Percentiles rank a stretch among this genome's conserved stretches.
Evolutionary conservation across 2,329 filamentous ascomycete genomes (phyloP).

Genomic region (Talaromyces sp.): DNA sequence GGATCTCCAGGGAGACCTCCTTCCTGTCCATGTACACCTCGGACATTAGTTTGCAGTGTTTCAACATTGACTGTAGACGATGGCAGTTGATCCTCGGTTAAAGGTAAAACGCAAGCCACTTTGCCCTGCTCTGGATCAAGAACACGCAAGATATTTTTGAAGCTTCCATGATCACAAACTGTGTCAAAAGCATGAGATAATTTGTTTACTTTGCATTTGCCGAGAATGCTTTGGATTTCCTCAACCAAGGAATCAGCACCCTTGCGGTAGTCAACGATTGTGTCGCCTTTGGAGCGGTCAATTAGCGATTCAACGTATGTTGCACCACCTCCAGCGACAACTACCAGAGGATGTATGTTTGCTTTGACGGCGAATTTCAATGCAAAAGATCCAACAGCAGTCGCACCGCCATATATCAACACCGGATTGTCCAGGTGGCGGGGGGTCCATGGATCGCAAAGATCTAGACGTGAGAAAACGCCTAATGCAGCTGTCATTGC

Average conservation of each 20-base stretch:
- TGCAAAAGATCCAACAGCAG: conserved; percentile 55
- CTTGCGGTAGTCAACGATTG: conserved; percentile 56
- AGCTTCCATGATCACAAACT: conserved; percentile 49
- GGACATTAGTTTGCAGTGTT: conserved; percentile 33
- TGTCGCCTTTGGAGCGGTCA: conserved; percentile 51
- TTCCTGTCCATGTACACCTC: conserved; percentile 21
- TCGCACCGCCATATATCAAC: conserved; percentile 47
- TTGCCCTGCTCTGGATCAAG: conserved; percentile 27
- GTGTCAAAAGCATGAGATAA: conserved; percentile 55
- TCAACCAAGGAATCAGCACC: conserved; percentile 50
- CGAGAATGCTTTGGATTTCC: conserved; percentile 37
- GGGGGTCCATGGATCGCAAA: conserved; percentile 48
- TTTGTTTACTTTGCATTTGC: conserved; percentile 29
- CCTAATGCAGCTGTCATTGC: conserved; percentile 51
- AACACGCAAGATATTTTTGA: conserved; percentile 41
- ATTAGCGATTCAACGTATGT: conserved; percentile 50
- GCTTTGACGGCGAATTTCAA: conserved; percentile 51
- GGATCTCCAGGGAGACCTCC: conserved; percentile 20
- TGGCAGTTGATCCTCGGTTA: conserved; percentile 27
- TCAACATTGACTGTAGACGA: conserved; percentile 33
- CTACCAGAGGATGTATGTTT: conserved; percentile 59
- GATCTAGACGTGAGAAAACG: conserved; percentile 42
- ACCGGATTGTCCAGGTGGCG: conserved; percentile 31
- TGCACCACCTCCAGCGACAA: conserved; percentile 51
- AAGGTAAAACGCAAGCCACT: background rate